Base-by-base conservation (phyloP, 1,284 basidiomycete species). In the Trametes sp. region DNA sequence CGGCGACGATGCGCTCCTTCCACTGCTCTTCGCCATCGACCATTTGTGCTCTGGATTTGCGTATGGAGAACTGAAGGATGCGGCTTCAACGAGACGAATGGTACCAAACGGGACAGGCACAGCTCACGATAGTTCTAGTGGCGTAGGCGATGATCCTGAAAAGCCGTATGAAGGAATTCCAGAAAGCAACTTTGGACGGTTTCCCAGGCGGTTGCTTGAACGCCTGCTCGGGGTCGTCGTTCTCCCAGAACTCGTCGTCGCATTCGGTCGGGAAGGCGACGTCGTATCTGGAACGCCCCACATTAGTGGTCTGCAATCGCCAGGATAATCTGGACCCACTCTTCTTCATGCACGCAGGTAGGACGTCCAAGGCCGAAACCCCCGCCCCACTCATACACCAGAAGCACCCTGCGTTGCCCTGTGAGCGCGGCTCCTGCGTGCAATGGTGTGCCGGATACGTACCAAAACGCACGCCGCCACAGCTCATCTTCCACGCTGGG, bases 271-370 rank as follows among this genome's bases (percentile, higher is more conserved):
- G 88, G 23, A 85, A 77, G 41, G 85, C 84, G 7, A 87, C 77
- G 66, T 90, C 88, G 66, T 87, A 84, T 65, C 83, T 84, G 54
- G 21, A 31, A 49, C 45, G 14, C 50, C 31, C 2, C 24, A 14
- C 11, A 26, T 51, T 29, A 31, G 35, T 26, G n/a, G 2, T 24
- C 4, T 6, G 26, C 1, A 6, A 33, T 3, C 8, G 14, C 8
- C 6, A 14, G 45, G 21, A 13, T 35, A n/a, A 44, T 55, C 19
- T 23, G 28, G 4, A 77, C 86, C 21, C 67, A 92, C 90, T 95
- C 94, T 73, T 94, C 92, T 64, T 95, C 92, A 61, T 94, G 90
- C 41, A 95, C 86, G 2, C 89, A 89, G 70, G 90, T 88, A 0
- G 93, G 92, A 24, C 94, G 80, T 11, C 94, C 94, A 16, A 96